These are phyloP conservation scores for Alternaria triticina DNA, from an alignment of 2,329 filamentous ascomycete genomes.

Conservation along the genomic window DNA sequence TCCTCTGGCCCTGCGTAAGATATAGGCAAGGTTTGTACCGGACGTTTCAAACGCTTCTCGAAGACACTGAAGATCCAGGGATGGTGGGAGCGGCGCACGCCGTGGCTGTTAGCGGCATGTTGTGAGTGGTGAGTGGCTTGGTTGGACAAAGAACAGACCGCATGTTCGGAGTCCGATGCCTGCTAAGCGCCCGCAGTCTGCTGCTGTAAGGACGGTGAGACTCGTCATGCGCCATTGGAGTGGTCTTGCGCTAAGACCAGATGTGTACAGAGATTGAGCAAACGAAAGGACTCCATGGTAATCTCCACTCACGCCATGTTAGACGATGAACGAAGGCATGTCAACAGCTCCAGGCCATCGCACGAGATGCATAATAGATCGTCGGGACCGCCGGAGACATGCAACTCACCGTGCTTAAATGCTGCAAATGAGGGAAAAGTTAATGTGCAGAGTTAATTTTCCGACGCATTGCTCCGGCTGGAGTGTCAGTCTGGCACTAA, in stretches of 20 bases:
- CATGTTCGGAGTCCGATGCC: constrained; percentile 37
- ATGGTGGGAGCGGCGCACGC: constrained; percentile 15
- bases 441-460: constrained; percentile 7
- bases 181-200: constrained; percentile 27
- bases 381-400: constrained; percentile 17
- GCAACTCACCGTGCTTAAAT: not conserved
- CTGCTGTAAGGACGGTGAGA: constrained; percentile 28
- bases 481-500: constrained; percentile 19
- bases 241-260: constrained; percentile 9
- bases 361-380: constrained; percentile 10
- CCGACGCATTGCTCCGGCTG: constrained; percentile 16
- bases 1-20: constrained; percentile 2
- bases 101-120: constrained; percentile 10
- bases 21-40: constrained; percentile 12
- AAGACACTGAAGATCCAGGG: constrained; percentile 27
- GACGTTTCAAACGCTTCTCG: constrained; percentile 31
- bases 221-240: constrained; percentile 20
- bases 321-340: constrained; percentile 2
- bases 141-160: constrained; percentile 10
- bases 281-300: constrained; percentile 19
- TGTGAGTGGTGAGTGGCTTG: constrained; percentile 11
- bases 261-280: constrained; percentile 3
- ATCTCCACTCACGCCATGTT: constrained; percentile 3
- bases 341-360: not conserved
- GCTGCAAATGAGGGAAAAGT: constrained; percentile 3